Conservation (phyloP, 805 yeast species). For the Candida parachauliodes region DNA sequence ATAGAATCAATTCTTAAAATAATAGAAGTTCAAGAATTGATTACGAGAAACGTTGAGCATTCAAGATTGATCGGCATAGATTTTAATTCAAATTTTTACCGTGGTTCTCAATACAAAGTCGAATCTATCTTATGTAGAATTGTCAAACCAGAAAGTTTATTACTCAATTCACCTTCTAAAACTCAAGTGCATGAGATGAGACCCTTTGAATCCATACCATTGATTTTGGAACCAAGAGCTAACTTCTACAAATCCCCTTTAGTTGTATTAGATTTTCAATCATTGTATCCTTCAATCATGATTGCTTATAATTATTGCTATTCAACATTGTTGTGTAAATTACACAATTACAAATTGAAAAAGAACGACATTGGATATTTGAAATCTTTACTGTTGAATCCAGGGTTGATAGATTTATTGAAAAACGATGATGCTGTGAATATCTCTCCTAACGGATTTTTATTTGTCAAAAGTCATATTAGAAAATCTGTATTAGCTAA, state of each 20-base stretch:
- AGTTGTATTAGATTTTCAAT: constrained; percentile 88
- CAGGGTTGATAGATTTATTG: constrained; percentile 53
- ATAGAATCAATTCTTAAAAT: constrained; percentile 44
- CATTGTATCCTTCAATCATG: constrained; percentile 87
- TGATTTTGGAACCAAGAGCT: constrained; percentile 90
- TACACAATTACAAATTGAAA: constrained; percentile 48
- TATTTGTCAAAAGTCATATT: constrained; percentile 63
- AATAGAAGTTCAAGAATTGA: constrained; percentile 58
- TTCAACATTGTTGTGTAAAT: constrained; percentile 64
- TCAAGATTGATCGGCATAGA: constrained; percentile 87
- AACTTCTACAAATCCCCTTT: constrained; percentile 84
- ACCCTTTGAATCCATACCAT: constrained; percentile 81
- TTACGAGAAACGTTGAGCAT: constrained; percentile 73
- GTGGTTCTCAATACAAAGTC: constrained; percentile 94
- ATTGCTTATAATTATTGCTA: constrained; percentile 90
- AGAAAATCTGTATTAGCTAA: constrained; percentile 74
- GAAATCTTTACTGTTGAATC: constrained; percentile 40
- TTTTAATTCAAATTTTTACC: constrained; percentile 75
- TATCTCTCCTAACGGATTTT: constrained; percentile 83
- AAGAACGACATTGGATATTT: constrained; percentile 56
- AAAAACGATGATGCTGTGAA: constrained; percentile 48
- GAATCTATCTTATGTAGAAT: constrained; percentile 78
- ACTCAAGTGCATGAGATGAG: constrained; percentile 78
- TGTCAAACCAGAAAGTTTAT: constrained; percentile 69
- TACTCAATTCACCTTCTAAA: constrained; percentile 76